A percentile compares a stretch with the other conserved stretches of the same genome.
Conservation (phyloP, 768 basidiomycete genomes). For the Russula compacta region DNA sequence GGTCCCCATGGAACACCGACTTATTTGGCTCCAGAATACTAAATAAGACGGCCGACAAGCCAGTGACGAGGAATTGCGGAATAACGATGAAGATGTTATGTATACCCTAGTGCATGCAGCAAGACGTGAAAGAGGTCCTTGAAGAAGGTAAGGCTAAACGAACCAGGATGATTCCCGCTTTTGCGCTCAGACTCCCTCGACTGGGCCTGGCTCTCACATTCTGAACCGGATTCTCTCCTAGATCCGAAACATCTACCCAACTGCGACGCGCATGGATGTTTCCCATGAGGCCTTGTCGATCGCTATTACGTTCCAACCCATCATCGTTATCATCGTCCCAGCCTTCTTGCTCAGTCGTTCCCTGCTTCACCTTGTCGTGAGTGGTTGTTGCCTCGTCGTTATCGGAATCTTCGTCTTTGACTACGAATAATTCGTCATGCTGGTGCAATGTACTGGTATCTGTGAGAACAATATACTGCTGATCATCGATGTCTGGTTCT, state of each 20-base stretch:
- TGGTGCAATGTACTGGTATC: conserved; percentile 31
- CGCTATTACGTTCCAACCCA: conserved; percentile 16
- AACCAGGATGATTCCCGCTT: conserved; percentile 83
- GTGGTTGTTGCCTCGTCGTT: conserved; percentile 18
- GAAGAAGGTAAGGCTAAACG: conserved; percentile 23
- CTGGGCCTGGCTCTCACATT: background rate
- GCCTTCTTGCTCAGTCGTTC: conserved; percentile 23
- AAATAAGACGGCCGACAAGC: conserved; percentile 77
- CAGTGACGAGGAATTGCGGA: conserved; percentile 90
- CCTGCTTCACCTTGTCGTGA: conserved; percentile 7
- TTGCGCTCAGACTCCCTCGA: conserved; percentile 48
- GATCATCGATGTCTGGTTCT: conserved; percentile 25
- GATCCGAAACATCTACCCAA: conserved; percentile 11
- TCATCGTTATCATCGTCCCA: conserved; percentile 24
- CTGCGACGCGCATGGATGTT: conserved; percentile 16
- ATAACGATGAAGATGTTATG: conserved; percentile 92
- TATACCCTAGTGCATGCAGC: conserved; percentile 55
- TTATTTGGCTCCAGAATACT: conserved; percentile 68
- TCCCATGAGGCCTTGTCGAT: conserved; percentile 14
- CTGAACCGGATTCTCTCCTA: background rate
- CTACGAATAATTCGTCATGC: conserved; percentile 26
- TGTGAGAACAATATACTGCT: conserved; percentile 30
- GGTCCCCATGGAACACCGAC: conserved; percentile 24
- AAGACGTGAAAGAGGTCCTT: background rate
- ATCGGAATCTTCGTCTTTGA: conserved; percentile 19